These are phyloP conservation scores for Coniferiporia sulphurascens DNA, from an alignment of 1,284 basidiomycete species.

Conservation along the genomic window DNA sequence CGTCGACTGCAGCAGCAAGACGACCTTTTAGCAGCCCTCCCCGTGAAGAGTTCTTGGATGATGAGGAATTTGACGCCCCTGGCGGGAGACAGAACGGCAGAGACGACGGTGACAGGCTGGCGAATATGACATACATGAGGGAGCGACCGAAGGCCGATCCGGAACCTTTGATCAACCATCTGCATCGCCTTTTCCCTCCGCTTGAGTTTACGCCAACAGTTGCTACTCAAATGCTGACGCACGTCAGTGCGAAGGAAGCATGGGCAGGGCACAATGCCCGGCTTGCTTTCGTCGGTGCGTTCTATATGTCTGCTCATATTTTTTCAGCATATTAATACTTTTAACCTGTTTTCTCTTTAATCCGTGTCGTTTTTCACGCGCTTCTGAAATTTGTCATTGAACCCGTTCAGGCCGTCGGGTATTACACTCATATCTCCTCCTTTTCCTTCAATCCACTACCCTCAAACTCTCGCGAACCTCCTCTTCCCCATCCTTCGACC, in stretches of 20 bases:
- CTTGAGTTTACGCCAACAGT: slow-evolving; percentile 66
- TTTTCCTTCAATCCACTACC: slow-evolving; percentile 62
- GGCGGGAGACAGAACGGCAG: neutral
- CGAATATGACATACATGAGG: slow-evolving; percentile 8
- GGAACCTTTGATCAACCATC: slow-evolving; percentile 42
- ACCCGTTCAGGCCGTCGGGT: slow-evolving; percentile 58
- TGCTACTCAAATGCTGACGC: slow-evolving; percentile 67
- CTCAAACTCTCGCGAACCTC: slow-evolving; percentile 15
- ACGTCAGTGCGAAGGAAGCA: slow-evolving; percentile 63
- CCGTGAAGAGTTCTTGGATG: slow-evolving; percentile 5
- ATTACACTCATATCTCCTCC: slow-evolving; percentile 62
- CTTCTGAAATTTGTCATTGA: neutral
- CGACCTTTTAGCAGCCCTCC: neutral
- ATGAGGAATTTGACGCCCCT: slow-evolving; percentile 2
- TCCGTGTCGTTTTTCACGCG: neutral
- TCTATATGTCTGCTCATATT: slow-evolving; percentile 16
- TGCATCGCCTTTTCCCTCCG: slow-evolving; percentile 58
- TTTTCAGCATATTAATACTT: neutral
- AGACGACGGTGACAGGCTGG: neutral
- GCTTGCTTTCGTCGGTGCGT: slow-evolving; percentile 63
- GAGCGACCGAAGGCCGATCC: slow-evolving; percentile 10
- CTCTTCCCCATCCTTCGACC: slow-evolving; percentile 32
- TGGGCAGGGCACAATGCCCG: slow-evolving; percentile 63
- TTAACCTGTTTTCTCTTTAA: neutral
- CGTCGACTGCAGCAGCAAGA: slow-evolving; percentile 8